A percentile compares a stretch with the other conserved stretches of the same genome.
Evolutionary conservation across 2,329 filamentous ascomycete genomes (phyloP).

Genomic region (Pseudopyricularia cyperi): DNA sequence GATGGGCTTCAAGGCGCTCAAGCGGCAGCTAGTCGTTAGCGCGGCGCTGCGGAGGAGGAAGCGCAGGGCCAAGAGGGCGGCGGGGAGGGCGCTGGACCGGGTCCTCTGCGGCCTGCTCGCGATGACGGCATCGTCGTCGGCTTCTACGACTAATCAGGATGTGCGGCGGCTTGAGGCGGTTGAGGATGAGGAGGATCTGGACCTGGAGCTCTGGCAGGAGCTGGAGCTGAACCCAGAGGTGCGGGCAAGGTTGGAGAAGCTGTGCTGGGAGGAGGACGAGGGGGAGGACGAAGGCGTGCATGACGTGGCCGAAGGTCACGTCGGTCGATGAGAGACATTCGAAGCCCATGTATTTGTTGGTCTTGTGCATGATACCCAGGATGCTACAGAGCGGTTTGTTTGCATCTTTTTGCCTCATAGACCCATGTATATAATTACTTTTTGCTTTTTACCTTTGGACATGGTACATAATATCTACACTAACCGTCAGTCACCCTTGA

Average conservation of each 20-base stretch:
- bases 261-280: constrained; percentile 22
- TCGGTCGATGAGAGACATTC: neutral
- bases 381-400: too few relatives aligned
- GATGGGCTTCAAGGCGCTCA: constrained; percentile 35
- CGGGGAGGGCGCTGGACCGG: constrained; percentile 9
- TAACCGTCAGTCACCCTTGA: too few relatives aligned
- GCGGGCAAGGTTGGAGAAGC: constrained; percentile 24
- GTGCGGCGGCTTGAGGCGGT: constrained; percentile 8
- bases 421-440: too few relatives aligned
- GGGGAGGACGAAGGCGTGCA: neutral
- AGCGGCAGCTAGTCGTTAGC: constrained; percentile 29
- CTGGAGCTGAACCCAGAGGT: constrained; percentile 38
- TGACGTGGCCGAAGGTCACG: neutral
- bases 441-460: too few relatives aligned
- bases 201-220: constrained; percentile 44
- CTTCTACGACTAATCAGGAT: constrained; percentile 16
- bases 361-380: too few relatives aligned
- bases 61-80: neutral
- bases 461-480: too few relatives aligned
- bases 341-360: too few relatives aligned
- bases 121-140: constrained; percentile 6
- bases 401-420: too few relatives aligned
- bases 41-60: constrained; percentile 25
- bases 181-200: constrained; percentile 26
- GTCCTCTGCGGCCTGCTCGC: neutral